A percentile compares a stretch with the other conserved stretches of the same genome.
Conservation (phyloP, 768 basidiomycete species). For the Fistulinella prunicolor region DNA sequence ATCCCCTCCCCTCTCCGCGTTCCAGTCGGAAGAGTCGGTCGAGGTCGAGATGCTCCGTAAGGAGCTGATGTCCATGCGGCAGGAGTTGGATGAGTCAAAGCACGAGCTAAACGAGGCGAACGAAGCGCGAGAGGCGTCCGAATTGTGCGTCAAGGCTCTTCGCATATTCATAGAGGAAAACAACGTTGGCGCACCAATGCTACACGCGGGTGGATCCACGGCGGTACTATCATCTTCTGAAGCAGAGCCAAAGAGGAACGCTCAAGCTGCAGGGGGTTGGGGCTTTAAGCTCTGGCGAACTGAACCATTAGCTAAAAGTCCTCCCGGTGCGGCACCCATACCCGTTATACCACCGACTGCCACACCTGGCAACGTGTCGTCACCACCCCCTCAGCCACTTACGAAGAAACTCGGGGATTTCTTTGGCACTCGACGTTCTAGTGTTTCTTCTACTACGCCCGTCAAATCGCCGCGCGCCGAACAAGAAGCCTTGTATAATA, state of each 20-base stretch:
- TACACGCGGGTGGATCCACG: slow-evolving; percentile 15
- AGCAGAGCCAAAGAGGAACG: slow-evolving; percentile 32
- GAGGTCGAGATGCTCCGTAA: slow-evolving; percentile 59
- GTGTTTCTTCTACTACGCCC: slow-evolving; percentile 45
- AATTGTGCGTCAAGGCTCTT: slow-evolving; percentile 77
- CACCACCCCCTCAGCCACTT: slow-evolving; percentile 43
- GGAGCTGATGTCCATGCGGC: slow-evolving; percentile 54
- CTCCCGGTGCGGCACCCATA: slow-evolving; percentile 28
- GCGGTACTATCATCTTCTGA: slow-evolving; percentile 19
- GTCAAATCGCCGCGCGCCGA: slow-evolving; percentile 24
- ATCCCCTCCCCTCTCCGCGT: slow-evolving; percentile 42
- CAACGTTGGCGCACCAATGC: slow-evolving; percentile 47
- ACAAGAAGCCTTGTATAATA: slow-evolving; percentile 25
- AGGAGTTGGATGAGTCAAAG: slow-evolving; percentile 60
- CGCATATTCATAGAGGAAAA: slow-evolving; percentile 80
- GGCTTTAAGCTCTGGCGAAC: slow-evolving; percentile 70
- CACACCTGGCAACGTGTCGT: slow-evolving; percentile 20
- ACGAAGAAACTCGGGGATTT: slow-evolving; percentile 68
- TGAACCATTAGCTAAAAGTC: slow-evolving; percentile 31
- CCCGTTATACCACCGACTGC: slow-evolving; percentile 21
- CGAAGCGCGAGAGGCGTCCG: slow-evolving; percentile 86
- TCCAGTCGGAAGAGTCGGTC: slow-evolving; percentile 26
- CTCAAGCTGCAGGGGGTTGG: slow-evolving; percentile 46
- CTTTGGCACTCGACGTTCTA: slow-evolving; percentile 53
- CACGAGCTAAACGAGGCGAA: slow-evolving; percentile 71